Base-by-base conservation (phyloP, 495 filamentous ascomycete genomes). In the Hyaloscypha bicolor region DNA sequence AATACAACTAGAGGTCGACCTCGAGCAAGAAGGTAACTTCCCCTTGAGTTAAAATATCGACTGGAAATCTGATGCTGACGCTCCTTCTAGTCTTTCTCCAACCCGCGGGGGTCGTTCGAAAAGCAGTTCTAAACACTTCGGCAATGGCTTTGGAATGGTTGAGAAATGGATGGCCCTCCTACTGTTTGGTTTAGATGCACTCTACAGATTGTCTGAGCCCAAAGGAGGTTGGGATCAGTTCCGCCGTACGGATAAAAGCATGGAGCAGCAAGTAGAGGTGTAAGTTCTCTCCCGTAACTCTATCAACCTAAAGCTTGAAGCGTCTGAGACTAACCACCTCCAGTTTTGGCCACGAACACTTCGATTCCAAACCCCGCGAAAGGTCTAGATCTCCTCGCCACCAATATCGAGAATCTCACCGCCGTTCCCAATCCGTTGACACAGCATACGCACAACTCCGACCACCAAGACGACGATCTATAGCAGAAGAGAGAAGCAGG, bases 151-250 rank as follows among this genome's bases (percentile, higher is more conserved):
- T 48, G 42, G 42, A 19, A 16, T 48, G 42, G 9, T 6, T 4
- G 42, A 48, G 9, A 48, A 48, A 48, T 66, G 64, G 64, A 29
- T 62, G 51, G 21, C 19, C 4, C 45, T 68, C 6, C 29, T 68
- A 31, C 55, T 53, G 2, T 33, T 63, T 2, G 51, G 21, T 1
- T 33, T 68, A 8, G 22, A 31, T 25, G 37, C 30, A 48, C n/a
- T 68, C 12, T 22, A 63, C 25, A 16, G 33, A 22, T 35, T 56
- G 1, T 61, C 59, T 19, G 48, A 68, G n/a, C 65, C 59, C 2
- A 37, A 56, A 19, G 53, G 60, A 30, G 65, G 65, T 22, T 68
- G 65, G 65, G 60, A 63, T 9, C 30, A 62, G 19, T 57, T 53
- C 19, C 37, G 22, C 0, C 16, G 31, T 25, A 39, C 37, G 16